phyloP scores from a whole-genome alignment of 768 basidiomycete species.

The Tulasnella calospora region DNA sequence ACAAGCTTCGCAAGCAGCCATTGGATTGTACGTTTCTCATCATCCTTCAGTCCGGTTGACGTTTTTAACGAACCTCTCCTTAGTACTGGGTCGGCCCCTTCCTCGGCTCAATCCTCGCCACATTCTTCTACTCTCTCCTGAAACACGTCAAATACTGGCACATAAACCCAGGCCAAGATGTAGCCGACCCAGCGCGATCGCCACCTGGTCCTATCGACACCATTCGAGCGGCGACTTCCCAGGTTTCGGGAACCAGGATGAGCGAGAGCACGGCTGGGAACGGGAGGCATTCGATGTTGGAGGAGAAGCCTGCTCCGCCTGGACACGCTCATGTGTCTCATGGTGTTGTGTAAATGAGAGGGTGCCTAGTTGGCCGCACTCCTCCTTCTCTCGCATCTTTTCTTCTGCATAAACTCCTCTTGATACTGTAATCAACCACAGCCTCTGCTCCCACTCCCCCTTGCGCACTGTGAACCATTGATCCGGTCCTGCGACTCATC shows the following conservation, averaged over 20 bases:
- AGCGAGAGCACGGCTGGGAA: not conserved
- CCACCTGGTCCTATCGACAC: constrained; percentile 21
- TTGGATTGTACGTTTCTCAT: constrained; percentile 19
- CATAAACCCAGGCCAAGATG: constrained; percentile 36
- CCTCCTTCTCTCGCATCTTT: not conserved
- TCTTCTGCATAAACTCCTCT: not conserved
- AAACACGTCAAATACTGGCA: constrained; percentile 31
- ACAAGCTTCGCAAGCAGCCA: constrained; percentile 25
- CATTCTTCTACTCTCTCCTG: constrained; percentile 29
- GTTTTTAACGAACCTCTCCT: not conserved
- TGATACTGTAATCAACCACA: not conserved
- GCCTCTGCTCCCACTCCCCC: not conserved
- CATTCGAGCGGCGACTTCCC: not conserved
- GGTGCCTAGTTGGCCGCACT: not conserved
- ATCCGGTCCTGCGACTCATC: not conserved
- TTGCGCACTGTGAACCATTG: not conserved
- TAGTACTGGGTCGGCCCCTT: constrained; percentile 35
- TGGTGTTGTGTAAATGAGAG: not conserved
- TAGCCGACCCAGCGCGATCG: constrained; percentile 16
- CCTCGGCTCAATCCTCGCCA: constrained; percentile 36
- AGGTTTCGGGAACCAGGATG: not conserved
- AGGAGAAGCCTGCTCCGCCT: not conserved
- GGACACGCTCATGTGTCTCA: not conserved
- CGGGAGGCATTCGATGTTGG: not conserved
- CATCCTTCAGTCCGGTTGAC: not conserved